Base-by-base conservation (phyloP, 352 stramenopile species). In the Globisporangium paddicum region DNA sequence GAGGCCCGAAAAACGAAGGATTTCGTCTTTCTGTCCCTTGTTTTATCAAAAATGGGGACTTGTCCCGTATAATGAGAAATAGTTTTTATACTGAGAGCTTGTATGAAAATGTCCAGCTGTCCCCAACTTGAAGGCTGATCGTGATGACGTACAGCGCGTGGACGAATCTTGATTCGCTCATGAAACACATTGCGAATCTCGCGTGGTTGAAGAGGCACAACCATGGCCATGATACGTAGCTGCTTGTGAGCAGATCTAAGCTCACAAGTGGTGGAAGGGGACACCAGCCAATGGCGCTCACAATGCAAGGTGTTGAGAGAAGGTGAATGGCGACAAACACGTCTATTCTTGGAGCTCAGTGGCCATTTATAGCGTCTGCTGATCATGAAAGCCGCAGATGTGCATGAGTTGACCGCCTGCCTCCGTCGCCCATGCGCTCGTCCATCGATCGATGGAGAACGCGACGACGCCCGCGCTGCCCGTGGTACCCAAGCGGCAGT, bases 371-470 rank as follows among this genome's bases (percentile, higher is more conserved):
- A 38, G 34, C 34, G 13, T 10, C 34, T 38, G 34, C 16, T 2
- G 34, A 38, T 38, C 34, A 16, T 14, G 34, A 14, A 11, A 38
- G 34, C 13, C 4, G 9, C 34, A 14, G 28, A 6, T 32, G 34
- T 38, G 34, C 16, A 37, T 37, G 34, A 16, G 34, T 38, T 38
- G 4, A 38, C 34, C 16, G 34, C 0, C 16, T 21, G 38, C 14
- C 16, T 44, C 3, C 38, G 21, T 21, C 18, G 38, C 38, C 7
- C 38, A 44, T 38, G 34, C 34, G 5, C 34, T 16, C 34, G 8
- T 38, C 16, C 34, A n/a, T n/a, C n/a, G n/a, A n/a, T n/a, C 19
- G 4, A 60, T 60, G 54, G 54, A 60, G 28, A 60, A 59, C 21
- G 11, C 34, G 41, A 30, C n/a, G 26, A 40, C 41, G 19, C 41